Percentiles rank a stretch among this genome's conserved stretches.
Conservation (phyloP, 495 filamentous ascomycete genomes). For the Ramalina intermedia region DNA sequence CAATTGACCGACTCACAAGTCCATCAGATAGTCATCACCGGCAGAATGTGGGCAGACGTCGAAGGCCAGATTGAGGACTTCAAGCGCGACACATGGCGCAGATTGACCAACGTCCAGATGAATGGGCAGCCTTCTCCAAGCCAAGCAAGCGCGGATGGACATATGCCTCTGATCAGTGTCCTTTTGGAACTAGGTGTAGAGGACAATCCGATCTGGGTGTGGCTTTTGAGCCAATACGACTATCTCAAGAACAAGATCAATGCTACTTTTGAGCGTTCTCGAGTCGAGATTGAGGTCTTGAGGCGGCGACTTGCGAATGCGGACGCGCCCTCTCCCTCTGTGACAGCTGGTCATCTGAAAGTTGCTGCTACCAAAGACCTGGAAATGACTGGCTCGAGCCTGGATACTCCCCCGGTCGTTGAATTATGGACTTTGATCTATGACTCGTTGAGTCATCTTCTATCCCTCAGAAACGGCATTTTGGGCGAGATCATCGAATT, state of each 20-base stretch:
- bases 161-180: conserved; percentile 79
- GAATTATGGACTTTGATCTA: conserved; percentile 83
- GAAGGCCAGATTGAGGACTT: conserved; percentile 69
- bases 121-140: conserved; percentile 29
- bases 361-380: conserved; percentile 48
- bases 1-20: conserved; percentile 58
- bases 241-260: conserved; percentile 74
- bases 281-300: conserved; percentile 82
- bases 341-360: conserved; percentile 58
- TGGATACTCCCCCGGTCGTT: conserved; percentile 64
- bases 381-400: conserved; percentile 34
- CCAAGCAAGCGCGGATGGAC: conserved; percentile 51
- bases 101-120: conserved; percentile 46
- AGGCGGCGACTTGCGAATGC: conserved; percentile 61
- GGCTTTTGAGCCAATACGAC: conserved; percentile 79
- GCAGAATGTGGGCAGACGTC: conserved; percentile 89
- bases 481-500: conserved; percentile 83
- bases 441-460: conserved; percentile 47
- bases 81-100: conserved; percentile 78
- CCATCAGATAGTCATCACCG: conserved; percentile 73
- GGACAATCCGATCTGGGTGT: conserved; percentile 91
- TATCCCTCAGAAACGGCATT: conserved; percentile 61
- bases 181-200: conserved; percentile 84
- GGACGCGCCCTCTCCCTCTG: conserved; percentile 53
- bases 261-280: conserved; percentile 62